phyloP scores from a whole-genome alignment of 192 early-diverging fungal genomes.

The Helicostylum pulchrum region DNA sequence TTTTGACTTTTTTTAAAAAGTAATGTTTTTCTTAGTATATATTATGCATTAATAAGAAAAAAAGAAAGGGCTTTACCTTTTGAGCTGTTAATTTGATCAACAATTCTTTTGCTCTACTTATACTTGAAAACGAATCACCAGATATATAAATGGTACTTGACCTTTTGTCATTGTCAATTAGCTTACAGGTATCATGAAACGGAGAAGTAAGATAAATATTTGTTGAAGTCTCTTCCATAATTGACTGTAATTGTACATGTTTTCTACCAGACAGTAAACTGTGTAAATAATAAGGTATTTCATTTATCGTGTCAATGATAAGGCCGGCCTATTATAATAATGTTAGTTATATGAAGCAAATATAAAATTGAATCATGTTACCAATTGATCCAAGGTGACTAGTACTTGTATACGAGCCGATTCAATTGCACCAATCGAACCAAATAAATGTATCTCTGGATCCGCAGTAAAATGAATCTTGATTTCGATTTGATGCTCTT shows the following conservation, averaged over 20 bases:
- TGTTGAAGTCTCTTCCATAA: constrained; percentile 40
- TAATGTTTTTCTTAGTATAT: constrained; percentile 21
- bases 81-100: constrained; percentile 26
- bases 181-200: constrained; percentile 33
- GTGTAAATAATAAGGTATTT: constrained; percentile 27
- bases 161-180: constrained; percentile 17
- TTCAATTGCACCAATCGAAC: constrained; percentile 20
- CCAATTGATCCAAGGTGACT: constrained; percentile 31
- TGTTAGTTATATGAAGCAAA: constrained; percentile 11
- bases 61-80: constrained; percentile 28
- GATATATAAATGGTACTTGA: constrained; percentile 20
- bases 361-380: constrained; percentile 3
- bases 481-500: background rate
- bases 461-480: constrained; percentile 5
- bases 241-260: constrained; percentile 21
- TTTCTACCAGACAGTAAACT: constrained; percentile 24
- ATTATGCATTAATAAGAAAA: constrained; percentile 38
- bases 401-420: constrained; percentile 21
- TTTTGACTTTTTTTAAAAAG: constrained; percentile 38
- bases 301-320: constrained; percentile 15
- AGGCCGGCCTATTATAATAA: constrained; percentile 23
- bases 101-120: constrained; percentile 16
- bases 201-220: constrained; percentile 74
- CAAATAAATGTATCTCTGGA: constrained; percentile 18
- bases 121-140: constrained; percentile 18